phyloP scores from a whole-genome alignment of 2,329 filamentous ascomycete genomes.

The Fusarium gaditjirri region DNA sequence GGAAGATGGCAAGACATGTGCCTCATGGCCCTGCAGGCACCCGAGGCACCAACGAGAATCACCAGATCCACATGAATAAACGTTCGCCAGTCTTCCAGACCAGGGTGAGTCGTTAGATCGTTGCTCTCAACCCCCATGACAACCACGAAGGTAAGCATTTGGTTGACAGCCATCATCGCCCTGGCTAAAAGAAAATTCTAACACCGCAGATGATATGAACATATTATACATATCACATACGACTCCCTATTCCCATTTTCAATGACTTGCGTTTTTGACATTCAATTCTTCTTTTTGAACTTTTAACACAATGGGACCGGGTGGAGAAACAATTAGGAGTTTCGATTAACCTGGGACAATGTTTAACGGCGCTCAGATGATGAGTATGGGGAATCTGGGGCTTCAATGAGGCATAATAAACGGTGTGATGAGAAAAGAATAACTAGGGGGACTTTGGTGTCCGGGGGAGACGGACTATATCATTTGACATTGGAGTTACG shows the following conservation, averaged over 20 bases:
- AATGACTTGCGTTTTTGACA: constrained; percentile 13
- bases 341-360: constrained; percentile 25
- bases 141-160: neutral
- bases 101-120: neutral
- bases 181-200: neutral
- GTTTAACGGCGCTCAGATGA: constrained; percentile 14
- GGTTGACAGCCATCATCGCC: neutral
- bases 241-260: neutral
- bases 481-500: constrained; percentile 31
- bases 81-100: neutral
- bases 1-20: neutral
- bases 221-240: neutral
- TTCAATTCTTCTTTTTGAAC: constrained; percentile 9
- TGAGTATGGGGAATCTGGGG: constrained; percentile 3
- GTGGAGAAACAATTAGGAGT: constrained; percentile 13
- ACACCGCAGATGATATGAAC: neutral
- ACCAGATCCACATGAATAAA: neutral
- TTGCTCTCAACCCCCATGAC: neutral
- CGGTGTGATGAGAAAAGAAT: constrained; percentile 20
- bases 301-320: neutral
- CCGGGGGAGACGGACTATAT: constrained; percentile 9
- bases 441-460: constrained; percentile 25
- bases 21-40: neutral
- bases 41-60: neutral
- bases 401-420: constrained; percentile 8